Evolutionary conservation across 2,329 filamentous ascomycete genomes (phyloP).

Genomic region (Penicillium sp.): DNA sequence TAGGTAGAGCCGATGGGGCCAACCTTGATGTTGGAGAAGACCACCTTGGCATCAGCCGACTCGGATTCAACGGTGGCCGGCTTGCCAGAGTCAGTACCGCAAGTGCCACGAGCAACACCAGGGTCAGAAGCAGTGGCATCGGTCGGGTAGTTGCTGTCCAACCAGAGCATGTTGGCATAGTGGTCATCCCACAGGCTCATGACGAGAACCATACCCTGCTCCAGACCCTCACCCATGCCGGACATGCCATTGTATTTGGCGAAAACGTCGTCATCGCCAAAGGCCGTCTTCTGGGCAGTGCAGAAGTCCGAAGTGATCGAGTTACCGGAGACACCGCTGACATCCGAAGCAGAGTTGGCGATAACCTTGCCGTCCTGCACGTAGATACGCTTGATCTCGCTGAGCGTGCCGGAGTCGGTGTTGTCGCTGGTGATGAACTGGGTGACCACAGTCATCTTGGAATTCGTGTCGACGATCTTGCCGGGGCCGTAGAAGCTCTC

Average conservation of each 20-base stretch:
- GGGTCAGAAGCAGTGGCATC: conserved; percentile 44
- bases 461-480: conserved; percentile 62
- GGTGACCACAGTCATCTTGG: conserved; percentile 68
- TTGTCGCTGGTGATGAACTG: conserved; percentile 63
- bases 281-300: conserved; percentile 58
- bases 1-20: conserved; percentile 62
- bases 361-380: conserved; percentile 66
- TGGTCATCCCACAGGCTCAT: conserved; percentile 69
- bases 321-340: conserved; percentile 56
- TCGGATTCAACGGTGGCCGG: conserved; percentile 56
- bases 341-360: conserved; percentile 56
- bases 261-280: conserved; percentile 61
- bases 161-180: conserved; percentile 72
- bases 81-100: conserved; percentile 56
- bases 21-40: conserved; percentile 65
- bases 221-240: conserved; percentile 60
- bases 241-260: conserved; percentile 59
- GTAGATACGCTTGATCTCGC: conserved; percentile 68
- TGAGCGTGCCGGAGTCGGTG: conserved; percentile 58
- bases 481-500: conserved; percentile 65
- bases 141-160: conserved; percentile 69
- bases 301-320: conserved; percentile 64
- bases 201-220: conserved; percentile 66
- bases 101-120: conserved; percentile 61
- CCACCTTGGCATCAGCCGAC: conserved; percentile 55